A percentile compares a stretch with the other conserved stretches of the same genome.
Conservation (phyloP, 257 asterid genomes). For the Plantago major region DNA sequence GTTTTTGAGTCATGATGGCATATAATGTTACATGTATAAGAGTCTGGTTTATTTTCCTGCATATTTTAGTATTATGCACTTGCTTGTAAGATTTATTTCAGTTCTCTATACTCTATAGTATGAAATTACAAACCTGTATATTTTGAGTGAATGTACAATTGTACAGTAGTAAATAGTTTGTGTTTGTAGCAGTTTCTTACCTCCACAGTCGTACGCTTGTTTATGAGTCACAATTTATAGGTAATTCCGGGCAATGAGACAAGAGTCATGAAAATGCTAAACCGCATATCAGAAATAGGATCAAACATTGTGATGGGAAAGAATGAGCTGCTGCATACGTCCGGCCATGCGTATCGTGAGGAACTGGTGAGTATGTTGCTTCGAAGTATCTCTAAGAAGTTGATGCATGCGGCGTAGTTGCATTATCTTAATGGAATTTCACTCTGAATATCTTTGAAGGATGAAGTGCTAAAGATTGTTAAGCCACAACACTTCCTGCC, state of each 20-base stretch:
- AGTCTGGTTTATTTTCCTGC: too few species aligned
- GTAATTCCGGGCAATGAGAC: constrained; percentile 98
- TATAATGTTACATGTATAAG: too few species aligned
- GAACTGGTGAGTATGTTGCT: constrained; percentile 68
- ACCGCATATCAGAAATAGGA: constrained; percentile 92
- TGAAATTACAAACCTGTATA: too few species aligned
- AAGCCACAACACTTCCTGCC: constrained; percentile 99
- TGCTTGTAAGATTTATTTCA: too few species aligned
- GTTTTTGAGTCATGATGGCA: too few species aligned
- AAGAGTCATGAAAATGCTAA: constrained; percentile 93
- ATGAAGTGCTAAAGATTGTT: constrained; percentile 89
- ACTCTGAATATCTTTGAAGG: constrained; percentile 42
- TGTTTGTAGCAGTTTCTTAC: too few species aligned
- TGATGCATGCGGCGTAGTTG: constrained; percentile 11
- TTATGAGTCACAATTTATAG: constrained; percentile 36
- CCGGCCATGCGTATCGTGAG: constrained; percentile 97
- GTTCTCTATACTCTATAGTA: too few species aligned
- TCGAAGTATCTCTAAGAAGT: background rate
- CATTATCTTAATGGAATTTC: constrained; percentile 21
- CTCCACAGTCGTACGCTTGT: constrained; percentile 9
- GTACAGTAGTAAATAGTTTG: too few species aligned
- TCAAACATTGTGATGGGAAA: constrained; percentile 91
- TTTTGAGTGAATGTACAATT: too few species aligned
- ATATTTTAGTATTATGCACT: too few species aligned
- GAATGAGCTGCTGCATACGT: constrained; percentile 84